Evolutionary conservation across 2,329 filamentous ascomycete species (phyloP), one percentile per base, ranked within the genome.

Genomic region (Taxawa tesnikishii): DNA sequence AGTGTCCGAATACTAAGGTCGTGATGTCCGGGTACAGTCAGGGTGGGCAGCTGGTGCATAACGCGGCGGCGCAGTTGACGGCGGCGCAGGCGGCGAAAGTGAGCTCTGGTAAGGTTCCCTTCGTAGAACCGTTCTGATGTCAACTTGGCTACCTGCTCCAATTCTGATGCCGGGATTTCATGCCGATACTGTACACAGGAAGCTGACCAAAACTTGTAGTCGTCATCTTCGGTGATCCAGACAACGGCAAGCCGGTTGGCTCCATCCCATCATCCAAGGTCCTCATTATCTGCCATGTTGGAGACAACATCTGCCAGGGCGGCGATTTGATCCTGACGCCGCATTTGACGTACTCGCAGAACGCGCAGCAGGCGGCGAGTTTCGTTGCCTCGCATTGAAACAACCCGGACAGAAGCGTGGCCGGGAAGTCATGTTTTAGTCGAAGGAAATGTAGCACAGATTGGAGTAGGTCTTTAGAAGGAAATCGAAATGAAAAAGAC

Each of bases 211-310:
- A n/a, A n/a, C n/a, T 37, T 8, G 12, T 16, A 25, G 49, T 48
- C 1, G 48, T 55, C 21, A 54, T 56, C 28, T 57, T 58, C 26
- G 55, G 55, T 11, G 55, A 58, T 38, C 54, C 54, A 36, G 41
- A 55, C 32, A 49, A 55, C 16, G 50, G 50, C 5, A 29, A 54
- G 15, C 23, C 54, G 4, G 47, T 56, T 10, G 49, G 47, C n/a
- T 44, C 43, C 10, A 43, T 56, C 13, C 31, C 47, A n/a, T 42
- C 46, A 21, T 43, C 44, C 12, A 49, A 51, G 21, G 51, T 49
- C 5, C 47, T 49, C 26, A 43, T 53, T 25, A 47, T 57, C 14
- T 58, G 54, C 29, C 51, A 55, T 16, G 40, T 36, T 3, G 48
- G 49, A 9, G 55, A 57, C 33, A 36, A 48, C 26, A 57, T 56